phyloP scores from a whole-genome alignment of 352 stramenopile genomes.

The Phytophthora cajani region DNA sequence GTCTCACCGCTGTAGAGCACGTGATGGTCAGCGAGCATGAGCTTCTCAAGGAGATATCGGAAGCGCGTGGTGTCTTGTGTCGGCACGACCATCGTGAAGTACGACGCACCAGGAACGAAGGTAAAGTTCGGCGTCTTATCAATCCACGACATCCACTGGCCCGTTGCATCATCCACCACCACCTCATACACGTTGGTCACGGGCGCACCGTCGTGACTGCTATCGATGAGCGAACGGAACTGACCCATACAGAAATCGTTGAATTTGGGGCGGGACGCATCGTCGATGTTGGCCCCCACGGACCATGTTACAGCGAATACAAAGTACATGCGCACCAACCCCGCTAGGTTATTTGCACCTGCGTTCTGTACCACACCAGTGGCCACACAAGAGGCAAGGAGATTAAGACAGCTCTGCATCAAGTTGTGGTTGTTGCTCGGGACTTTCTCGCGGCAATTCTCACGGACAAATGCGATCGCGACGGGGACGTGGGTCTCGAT shows the following conservation, averaged over 20 bases:
- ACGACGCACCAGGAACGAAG: slow-evolving; percentile 85
- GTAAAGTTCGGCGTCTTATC: slow-evolving; percentile 90
- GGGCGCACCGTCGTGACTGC: slow-evolving; percentile 40
- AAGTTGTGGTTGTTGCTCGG: slow-evolving; percentile 89
- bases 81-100: slow-evolving; percentile 96
- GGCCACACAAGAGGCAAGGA: slow-evolving; percentile 78
- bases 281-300: slow-evolving; percentile 88
- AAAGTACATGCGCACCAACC: slow-evolving; percentile 87
- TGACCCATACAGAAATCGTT: slow-evolving; percentile 88
- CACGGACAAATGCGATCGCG: slow-evolving; percentile 88
- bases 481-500: slow-evolving; percentile 86
- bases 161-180: slow-evolving; percentile 76
- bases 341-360: slow-evolving; percentile 57
- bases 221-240: slow-evolving; percentile 66
- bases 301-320: slow-evolving; percentile 89
- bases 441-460: slow-evolving; percentile 91
- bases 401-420: slow-evolving; percentile 89
- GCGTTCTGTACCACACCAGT: slow-evolving; percentile 48
- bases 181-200: slow-evolving; percentile 89
- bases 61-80: slow-evolving; percentile 96
- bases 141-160: slow-evolving; percentile 86
- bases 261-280: slow-evolving; percentile 81
- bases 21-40: slow-evolving; percentile 84
- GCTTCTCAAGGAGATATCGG: slow-evolving; percentile 90
- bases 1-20: slow-evolving; percentile 93